Conservation (phyloP, 106 monocot genomes). For the Dioscorea zingiberensis region DNA sequence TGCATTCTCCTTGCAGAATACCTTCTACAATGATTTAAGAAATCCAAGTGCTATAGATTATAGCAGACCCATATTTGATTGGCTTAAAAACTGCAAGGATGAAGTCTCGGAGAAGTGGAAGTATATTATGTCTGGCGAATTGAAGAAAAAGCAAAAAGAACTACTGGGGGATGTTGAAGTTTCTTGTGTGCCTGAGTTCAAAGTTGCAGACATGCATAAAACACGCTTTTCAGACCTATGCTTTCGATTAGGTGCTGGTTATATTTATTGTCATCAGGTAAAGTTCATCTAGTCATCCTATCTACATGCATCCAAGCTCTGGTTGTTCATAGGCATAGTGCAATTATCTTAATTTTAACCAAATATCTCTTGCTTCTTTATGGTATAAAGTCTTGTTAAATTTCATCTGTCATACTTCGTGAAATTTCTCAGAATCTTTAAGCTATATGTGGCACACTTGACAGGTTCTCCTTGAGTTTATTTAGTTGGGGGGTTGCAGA, state of each 20-base stretch:
- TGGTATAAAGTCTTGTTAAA: too few relatives aligned
- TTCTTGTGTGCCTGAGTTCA: conserved; percentile 53
- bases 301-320: too few relatives aligned
- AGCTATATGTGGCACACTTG: too few relatives aligned
- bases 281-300: background rate
- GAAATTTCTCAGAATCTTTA: too few relatives aligned
- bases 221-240: conserved; percentile 62
- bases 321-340: too few relatives aligned
- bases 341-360: too few relatives aligned
- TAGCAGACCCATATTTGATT: conserved; percentile 70
- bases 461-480: too few relatives aligned
- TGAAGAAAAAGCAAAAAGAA: conserved; percentile 66
- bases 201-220: conserved; percentile 57
- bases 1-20: conserved; percentile 38
- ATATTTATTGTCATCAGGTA: conserved; percentile 97
- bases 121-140: conserved; percentile 58
- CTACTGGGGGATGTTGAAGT: conserved; percentile 47
- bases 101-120: conserved; percentile 84
- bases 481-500: too few relatives aligned
- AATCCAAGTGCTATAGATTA: conserved; percentile 65
- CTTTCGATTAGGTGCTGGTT: conserved; percentile 82
- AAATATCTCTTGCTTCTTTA: too few relatives aligned
- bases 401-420: too few relatives aligned
- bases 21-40: conserved; percentile 78
- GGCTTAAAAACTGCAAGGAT: conserved; percentile 53